These are phyloP conservation scores for Dipteronia dyeriana DNA, from an alignment of 345 rosid genomes.

Conservation along the genomic window DNA sequence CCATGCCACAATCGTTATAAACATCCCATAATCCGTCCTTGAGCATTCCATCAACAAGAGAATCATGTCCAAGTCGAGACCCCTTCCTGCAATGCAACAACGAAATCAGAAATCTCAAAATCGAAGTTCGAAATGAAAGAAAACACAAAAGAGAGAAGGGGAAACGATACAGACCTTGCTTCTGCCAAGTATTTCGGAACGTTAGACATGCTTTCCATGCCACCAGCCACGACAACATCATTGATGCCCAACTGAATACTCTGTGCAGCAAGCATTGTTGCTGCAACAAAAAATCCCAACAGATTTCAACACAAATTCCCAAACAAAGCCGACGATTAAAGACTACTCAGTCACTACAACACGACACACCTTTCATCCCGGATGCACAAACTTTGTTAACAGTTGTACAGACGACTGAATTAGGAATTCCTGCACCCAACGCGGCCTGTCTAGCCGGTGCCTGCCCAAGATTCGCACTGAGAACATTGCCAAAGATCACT, in stretches of 20 bases:
- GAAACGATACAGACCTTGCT: slow-evolving; percentile 60
- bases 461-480: slow-evolving; percentile 94
- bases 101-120: slow-evolving; percentile 24
- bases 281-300: slow-evolving; percentile 40
- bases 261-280: slow-evolving; percentile 92
- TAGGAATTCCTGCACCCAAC: slow-evolving; percentile 88
- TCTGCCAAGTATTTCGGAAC: slow-evolving; percentile 89
- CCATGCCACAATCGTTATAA: slow-evolving; percentile 89
- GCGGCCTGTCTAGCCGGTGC: slow-evolving; percentile 99
- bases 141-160: slow-evolving; percentile 8
- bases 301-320: background rate
- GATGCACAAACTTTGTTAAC: slow-evolving; percentile 98
- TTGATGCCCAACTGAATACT: slow-evolving; percentile 92
- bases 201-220: slow-evolving; percentile 99
- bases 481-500: slow-evolving; percentile 92
- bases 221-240: slow-evolving; percentile 94
- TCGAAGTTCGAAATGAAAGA: background rate
- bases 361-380: slow-evolving; percentile 87
- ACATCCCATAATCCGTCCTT: slow-evolving; percentile 99
- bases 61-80: slow-evolving; percentile 92
- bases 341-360: slow-evolving; percentile 1
- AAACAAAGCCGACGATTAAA: background rate
- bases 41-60: slow-evolving; percentile 92
- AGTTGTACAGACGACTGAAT: slow-evolving; percentile 84
- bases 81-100: slow-evolving; percentile 70